Conservation (phyloP, 2,329 filamentous ascomycete species). For the Aspergillus jensenii region DNA sequence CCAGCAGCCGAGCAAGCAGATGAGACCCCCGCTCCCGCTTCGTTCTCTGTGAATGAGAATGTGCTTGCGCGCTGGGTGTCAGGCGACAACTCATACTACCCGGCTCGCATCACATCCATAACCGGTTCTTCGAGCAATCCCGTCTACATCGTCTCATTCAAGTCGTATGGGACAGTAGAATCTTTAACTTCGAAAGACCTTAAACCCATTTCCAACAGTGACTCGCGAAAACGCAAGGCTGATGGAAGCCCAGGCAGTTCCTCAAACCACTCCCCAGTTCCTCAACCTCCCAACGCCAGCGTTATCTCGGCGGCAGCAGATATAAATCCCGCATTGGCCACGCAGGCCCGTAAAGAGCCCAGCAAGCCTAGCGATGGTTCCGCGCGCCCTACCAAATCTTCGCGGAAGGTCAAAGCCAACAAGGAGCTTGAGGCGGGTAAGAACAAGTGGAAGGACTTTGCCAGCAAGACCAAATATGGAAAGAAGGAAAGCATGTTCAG, state of each 20-base stretch:
- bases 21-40: slow-evolving; percentile 54
- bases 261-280: slow-evolving; percentile 41
- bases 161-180: slow-evolving; percentile 79
- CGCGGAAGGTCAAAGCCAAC: slow-evolving; percentile 79
- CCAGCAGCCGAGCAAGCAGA: slow-evolving; percentile 48
- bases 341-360: slow-evolving; percentile 63
- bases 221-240: slow-evolving; percentile 78
- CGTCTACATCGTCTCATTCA: slow-evolving; percentile 94
- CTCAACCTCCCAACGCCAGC: slow-evolving; percentile 46
- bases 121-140: slow-evolving; percentile 89
- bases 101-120: slow-evolving; percentile 87
- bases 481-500: slow-evolving; percentile 99
- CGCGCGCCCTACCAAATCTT: slow-evolving; percentile 64
- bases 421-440: slow-evolving; percentile 90
- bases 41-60: slow-evolving; percentile 83
- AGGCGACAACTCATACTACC: slow-evolving; percentile 87
- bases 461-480: slow-evolving; percentile 65
- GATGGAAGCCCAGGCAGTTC: slow-evolving; percentile 66
- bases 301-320: slow-evolving; percentile 67
- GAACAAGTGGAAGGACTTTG: slow-evolving; percentile 93
- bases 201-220: slow-evolving; percentile 67
- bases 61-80: slow-evolving; percentile 89
- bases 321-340: slow-evolving; percentile 65
- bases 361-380: slow-evolving; percentile 63
- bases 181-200: slow-evolving; percentile 81